A percentile compares a stretch with the other conserved stretches of the same genome.
phyloP scores from a whole-genome alignment of 208 protist genomes.

The Leishmania guyanensis region DNA sequence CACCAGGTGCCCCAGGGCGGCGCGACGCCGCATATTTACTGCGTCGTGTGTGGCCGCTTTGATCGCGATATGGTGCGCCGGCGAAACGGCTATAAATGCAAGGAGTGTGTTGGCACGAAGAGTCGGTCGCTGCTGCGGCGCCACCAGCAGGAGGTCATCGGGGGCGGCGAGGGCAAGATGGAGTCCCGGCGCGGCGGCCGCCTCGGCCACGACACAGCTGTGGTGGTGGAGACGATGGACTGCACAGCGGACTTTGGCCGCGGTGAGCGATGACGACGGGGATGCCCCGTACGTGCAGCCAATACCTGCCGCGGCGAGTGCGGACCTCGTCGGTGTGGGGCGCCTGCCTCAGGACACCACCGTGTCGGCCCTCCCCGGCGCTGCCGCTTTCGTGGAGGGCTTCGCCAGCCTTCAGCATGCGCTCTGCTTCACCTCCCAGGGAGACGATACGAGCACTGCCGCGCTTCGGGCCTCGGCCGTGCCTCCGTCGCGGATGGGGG shows the following conservation, averaged over 20 bases:
- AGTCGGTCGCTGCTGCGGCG: conserved; percentile 65
- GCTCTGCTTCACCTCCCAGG: conserved; percentile 25
- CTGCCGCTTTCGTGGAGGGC: conserved; percentile 37
- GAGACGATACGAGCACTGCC: conserved; percentile 1
- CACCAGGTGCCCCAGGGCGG: conserved; percentile 35
- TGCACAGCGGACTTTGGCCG: conserved; percentile 4
- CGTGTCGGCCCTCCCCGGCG: conserved; percentile 11
- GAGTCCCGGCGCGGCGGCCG: conserved; percentile 1
- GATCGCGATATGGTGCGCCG: conserved; percentile 80
- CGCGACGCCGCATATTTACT: conserved; percentile 68
- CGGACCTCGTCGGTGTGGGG: conserved; percentile 27
- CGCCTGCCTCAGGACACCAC: conserved; percentile 13
- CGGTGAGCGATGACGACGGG: conserved; percentile 23
- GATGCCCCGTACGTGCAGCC: conserved; percentile 45
- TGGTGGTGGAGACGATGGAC: conserved; percentile 30
- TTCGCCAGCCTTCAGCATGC: conserved; percentile 39
- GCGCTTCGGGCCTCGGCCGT: neutral
- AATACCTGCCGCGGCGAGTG: conserved; percentile 25
- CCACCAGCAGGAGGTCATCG: conserved; percentile 48
- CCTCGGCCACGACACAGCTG: conserved; percentile 19
- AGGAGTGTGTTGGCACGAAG: conserved; percentile 77
- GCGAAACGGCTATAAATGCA: conserved; percentile 80
- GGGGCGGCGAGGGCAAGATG: conserved; percentile 1
- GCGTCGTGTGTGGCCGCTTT: conserved; percentile 82
- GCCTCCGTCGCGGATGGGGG: neutral